Conservation (phyloP, 129 eudicot species). For the Mikania micrantha region DNA sequence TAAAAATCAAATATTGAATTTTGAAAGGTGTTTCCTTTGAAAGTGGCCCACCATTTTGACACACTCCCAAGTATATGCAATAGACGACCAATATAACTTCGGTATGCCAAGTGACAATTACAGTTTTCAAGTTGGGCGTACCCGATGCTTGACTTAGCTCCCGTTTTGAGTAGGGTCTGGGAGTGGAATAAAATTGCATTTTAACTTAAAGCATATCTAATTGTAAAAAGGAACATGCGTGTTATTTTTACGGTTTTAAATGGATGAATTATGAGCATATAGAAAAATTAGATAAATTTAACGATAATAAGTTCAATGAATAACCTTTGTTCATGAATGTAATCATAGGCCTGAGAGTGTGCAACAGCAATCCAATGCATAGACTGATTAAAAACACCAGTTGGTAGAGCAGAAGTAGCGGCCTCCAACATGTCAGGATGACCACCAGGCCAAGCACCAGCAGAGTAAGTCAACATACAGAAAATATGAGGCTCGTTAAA, state of each 20-base stretch:
- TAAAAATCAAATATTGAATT: too few species aligned
- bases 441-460: slow-evolving; percentile 99
- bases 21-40: not conserved
- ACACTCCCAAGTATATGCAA: not conserved
- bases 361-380: slow-evolving; percentile 93
- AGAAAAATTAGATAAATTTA: not conserved
- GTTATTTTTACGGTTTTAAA: not conserved
- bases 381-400: slow-evolving; percentile 74
- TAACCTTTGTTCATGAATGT: slow-evolving; percentile 89
- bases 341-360: slow-evolving; percentile 86
- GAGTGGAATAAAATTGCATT: not conserved
- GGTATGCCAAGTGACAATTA: not conserved
- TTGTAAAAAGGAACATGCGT: too few species aligned
- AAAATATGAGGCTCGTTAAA: slow-evolving; percentile 96
- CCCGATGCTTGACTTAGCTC: too few species aligned
- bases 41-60: not conserved
- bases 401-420: slow-evolving; percentile 92
- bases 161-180: too few species aligned
- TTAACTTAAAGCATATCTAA: not conserved
- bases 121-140: not conserved
- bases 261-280: not conserved
- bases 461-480: slow-evolving; percentile 87
- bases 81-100: too few species aligned
- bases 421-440: slow-evolving; percentile 95
- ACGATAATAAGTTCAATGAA: not conserved